A percentile compares a stretch with the other conserved stretches of the same genome.
These are phyloP conservation scores for Globisporangium paroecandrum DNA, from an alignment of 352 stramenopile species.

Conservation along the genomic window DNA sequence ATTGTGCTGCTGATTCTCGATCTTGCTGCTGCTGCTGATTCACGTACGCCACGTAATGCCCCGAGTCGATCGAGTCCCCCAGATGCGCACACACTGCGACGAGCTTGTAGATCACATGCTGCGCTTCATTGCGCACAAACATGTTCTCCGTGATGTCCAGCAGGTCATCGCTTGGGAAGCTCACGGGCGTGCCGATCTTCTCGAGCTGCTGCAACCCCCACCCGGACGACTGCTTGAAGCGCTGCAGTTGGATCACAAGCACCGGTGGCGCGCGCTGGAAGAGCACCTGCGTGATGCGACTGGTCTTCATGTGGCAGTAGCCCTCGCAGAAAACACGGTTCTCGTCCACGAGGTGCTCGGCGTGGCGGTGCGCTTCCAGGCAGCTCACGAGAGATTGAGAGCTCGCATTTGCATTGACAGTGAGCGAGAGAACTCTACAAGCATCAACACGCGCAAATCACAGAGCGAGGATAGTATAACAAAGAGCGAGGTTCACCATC, in stretches of 20 bases:
- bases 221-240: constrained; percentile 49
- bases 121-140: constrained; percentile 50
- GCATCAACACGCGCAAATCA: not conserved
- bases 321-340: constrained; percentile 74
- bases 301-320: constrained; percentile 66
- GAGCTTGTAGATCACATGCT: constrained; percentile 48
- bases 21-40: constrained; percentile 10
- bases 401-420: constrained; percentile 35
- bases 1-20: constrained; percentile 20
- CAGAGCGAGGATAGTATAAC: not conserved
- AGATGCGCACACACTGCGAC: constrained; percentile 74
- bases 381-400: constrained; percentile 49
- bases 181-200: constrained; percentile 54
- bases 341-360: constrained; percentile 57
- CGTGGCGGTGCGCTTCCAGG: constrained; percentile 43
- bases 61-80: constrained; percentile 50
- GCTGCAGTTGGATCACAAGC: constrained; percentile 66
- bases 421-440: constrained; percentile 58
- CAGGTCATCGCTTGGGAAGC: constrained; percentile 42
- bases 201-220: constrained; percentile 26
- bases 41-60: constrained; percentile 78
- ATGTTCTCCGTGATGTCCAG: constrained; percentile 67
- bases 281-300: constrained; percentile 64
- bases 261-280: constrained; percentile 51
- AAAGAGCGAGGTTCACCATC: not conserved